Conservation (phyloP, 2,329 filamentous ascomycete species). For the Paraphoma chrysanthemicola region DNA sequence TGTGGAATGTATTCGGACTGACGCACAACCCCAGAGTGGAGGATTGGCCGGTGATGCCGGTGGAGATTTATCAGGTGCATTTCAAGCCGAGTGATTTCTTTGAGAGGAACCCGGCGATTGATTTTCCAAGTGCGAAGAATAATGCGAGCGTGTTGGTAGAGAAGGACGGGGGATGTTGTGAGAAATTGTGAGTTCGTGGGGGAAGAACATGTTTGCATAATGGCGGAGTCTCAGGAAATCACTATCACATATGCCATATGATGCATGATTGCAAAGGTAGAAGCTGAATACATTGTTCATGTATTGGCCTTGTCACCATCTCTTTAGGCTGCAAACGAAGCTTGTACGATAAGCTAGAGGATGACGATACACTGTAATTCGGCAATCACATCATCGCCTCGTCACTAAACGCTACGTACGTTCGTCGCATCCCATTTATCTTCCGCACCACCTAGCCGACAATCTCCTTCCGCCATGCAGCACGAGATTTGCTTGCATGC, state of each 20-base stretch:
- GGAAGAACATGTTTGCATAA: background rate
- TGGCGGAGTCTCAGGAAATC: no score
- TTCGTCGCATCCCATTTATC: no score
- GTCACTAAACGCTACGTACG: no score
- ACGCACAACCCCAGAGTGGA: constrained; percentile 60
- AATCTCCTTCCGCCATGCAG: constrained; percentile 31
- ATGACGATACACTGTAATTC: no score
- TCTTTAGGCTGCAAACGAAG: no score
- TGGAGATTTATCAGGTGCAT: constrained; percentile 56
- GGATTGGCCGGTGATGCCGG: constrained; percentile 60
- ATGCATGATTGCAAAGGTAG: no score
- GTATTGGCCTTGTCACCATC: no score
- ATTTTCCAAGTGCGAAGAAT: constrained; percentile 55
- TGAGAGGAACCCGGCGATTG: constrained; percentile 59
- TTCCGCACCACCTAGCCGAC: background rate
- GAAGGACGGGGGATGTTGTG: constrained; percentile 31
- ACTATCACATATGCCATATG: no score
- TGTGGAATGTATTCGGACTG: constrained; percentile 59
- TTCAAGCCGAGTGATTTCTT: constrained; percentile 63
- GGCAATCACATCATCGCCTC: no score
- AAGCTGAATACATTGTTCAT: no score
- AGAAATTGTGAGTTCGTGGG: constrained; percentile 18
- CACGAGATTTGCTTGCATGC: constrained; percentile 37
- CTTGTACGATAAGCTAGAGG: no score
- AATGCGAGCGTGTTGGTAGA: constrained; percentile 34